Base-by-base conservation (phyloP, 2,329 filamentous ascomycete species). In the Colletotrichum graminicola region DNA sequence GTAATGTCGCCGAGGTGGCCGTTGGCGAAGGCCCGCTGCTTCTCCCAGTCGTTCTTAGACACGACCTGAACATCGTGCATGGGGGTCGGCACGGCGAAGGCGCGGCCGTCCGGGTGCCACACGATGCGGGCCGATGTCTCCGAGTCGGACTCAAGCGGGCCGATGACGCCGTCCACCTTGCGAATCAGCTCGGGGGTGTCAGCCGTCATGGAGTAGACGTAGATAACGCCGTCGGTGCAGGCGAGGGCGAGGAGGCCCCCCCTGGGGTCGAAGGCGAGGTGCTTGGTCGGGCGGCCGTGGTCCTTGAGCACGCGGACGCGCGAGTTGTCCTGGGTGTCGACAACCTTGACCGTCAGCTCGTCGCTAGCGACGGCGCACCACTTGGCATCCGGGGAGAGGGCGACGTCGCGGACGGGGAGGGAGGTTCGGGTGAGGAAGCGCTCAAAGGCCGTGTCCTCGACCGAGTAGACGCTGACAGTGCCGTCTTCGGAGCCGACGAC, bases 301-400 rank as follows among this genome's bases (percentile, higher is more conserved):
- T 97, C 94, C 74, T 93, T 90, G 11, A 99, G 87, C 74, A 92
- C 92, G 76, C 92, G 90, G 61, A 97, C 88, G 74, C 90, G 88
- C 29, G 87, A 91, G 80, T 92, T 95, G 78, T 98, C 93, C 57
- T 91, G 86, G 41, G 92, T 92, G 76, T 92, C 93, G 73, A 99
- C 94, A 29, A 99, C 84, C 80, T 97, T 97, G 75, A 98, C 94
- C 1, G 92, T 93, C 70, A 97, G 85, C 80, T 99, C 96, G 80
- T 98, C 97, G 85, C 95, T 98, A n/a, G 95, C 94, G 34, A 98
- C 94, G 39, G 96, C 96, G 74, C 92, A 93, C 95, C 94, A 98
- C 76, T 93, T 89, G 0, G 89, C 88, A 79, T 98, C 93, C 2
- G 90, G 88, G 2, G 94, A 95, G 18, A 99, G 84, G 5, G 93